Evolutionary conservation across 345 rosid genomes (phyloP), one percentile per base, ranked within the genome.

Genomic region (Corymbia maculata): DNA sequence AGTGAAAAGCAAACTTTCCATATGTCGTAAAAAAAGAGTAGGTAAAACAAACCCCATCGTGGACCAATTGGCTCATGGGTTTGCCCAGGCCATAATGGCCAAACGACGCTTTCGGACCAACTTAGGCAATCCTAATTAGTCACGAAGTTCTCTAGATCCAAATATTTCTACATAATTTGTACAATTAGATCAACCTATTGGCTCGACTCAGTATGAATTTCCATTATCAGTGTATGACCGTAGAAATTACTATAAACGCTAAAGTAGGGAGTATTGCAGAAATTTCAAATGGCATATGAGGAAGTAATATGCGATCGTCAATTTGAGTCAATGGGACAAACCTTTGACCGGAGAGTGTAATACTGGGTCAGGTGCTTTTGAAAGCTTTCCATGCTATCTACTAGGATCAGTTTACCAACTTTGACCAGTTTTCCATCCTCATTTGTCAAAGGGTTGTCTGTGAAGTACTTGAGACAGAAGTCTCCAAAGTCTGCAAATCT

Each of bases 401-500:
- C 47, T 1, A 90, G 61, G 28, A 70, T 93, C 10, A 87, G 36
- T 61, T 52, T 86, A 12, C 91, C 89, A 57, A 92, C 93, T 51
- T 32, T 90, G 50, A 91, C 88, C 17, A 92, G 90, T n/a, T 88
- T 93, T 8, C 93, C 94, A 85, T 92, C 92, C 42, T 92, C 90
- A 12, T 91, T 88, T 36, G 87, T 86, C 92, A 90, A 92, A 12
- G 94, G 93, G 49, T 92, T 89, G 26, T 89, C 79, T 3, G 88
- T 86, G 89, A 93, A 93, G 51, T 92, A 93, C 16, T 11, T 7
- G 8, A 50, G 30, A 4, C 51, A 86, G n/a, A n/a, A 86, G 55
- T 86, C 89, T 26, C 89, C 90, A 86, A 92, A 90, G 26, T 89
- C 61, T 7, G 55, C 49, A 49, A 79, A 85, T 28, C 49, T 80